phyloP scores from a whole-genome alignment of 129 eudicot genomes.

The Dittrichia graveolens region DNA sequence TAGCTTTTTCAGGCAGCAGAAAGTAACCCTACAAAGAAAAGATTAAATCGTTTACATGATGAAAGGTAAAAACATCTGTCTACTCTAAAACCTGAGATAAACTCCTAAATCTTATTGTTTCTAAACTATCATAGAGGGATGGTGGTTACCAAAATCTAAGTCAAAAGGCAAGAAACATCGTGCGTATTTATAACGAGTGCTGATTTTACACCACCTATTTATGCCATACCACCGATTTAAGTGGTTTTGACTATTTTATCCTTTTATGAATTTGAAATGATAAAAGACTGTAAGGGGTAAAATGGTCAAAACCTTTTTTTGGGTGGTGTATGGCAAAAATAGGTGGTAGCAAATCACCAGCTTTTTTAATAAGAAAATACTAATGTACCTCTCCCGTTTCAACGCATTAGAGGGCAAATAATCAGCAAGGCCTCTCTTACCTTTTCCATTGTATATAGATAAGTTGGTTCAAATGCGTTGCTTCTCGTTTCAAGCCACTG shows the following conservation, averaged over 20 bases:
- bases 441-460: constrained; percentile 87
- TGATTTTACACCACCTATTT: too few relatives aligned
- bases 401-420: not conserved
- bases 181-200: too few relatives aligned
- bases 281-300: too few relatives aligned
- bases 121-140: not conserved
- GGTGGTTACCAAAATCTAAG: too few relatives aligned
- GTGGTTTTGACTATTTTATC: too few relatives aligned
- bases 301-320: too few relatives aligned
- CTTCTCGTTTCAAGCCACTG: constrained; percentile 95
- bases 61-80: not conserved
- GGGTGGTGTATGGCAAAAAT: too few relatives aligned
- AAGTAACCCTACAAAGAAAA: constrained; percentile 71
- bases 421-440: constrained; percentile 34
- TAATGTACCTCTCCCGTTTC: not conserved
- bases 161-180: too few relatives aligned
- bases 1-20: constrained; percentile 86
- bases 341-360: too few relatives aligned
- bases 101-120: not conserved
- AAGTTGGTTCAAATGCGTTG: constrained; percentile 86
- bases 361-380: not conserved
- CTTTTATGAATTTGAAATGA: too few relatives aligned
- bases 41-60: constrained; percentile 3
- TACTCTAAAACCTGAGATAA: not conserved
- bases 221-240: too few relatives aligned